Base-by-base conservation (phyloP, 768 basidiomycete genomes). In the Lentinula detonsa region DNA sequence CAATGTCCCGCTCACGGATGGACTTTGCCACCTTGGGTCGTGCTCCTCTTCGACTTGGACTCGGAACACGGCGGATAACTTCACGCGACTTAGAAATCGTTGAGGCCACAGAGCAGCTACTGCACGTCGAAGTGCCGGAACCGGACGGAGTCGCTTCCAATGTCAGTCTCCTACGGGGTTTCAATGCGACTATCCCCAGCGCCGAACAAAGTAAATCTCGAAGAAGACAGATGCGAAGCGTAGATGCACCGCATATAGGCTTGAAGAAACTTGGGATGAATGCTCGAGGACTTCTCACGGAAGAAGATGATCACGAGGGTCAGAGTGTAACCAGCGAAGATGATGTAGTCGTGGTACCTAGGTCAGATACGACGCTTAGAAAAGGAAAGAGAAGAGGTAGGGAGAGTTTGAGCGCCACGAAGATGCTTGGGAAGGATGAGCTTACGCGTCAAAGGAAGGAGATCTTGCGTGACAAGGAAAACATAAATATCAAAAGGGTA, bases 101-200 rank as follows among this genome's bases (percentile, higher is more conserved):
- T 45, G 92, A 93, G 74, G 90, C 87, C 4, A 86, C 89, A 5
- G 86, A 89, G 28, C 90, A 92, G 69, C 75, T 94, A 9, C 82
- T 94, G 40, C 75, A 78, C 15, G 80, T 78, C 4, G 85, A 89
- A 35, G 82, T 94, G 1, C 91, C 91, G 2, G 90, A 92, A 65
- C 82, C 83, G 15, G 83, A 84, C 13, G 88, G 85, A 42, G 78
- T 88, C 34, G 87, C 88, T 4, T 80, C 82, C 15, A 83, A 85
- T 67, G 86, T 95, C 55, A 92, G 91, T 67, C 78, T 98, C 37
- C 75, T 97, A 45, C 85, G 89, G 49, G 96, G 96, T 0, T 98
- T 98, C 73, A 90, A 92, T 68, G 96, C 96, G 16, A 98, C 96
- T 2, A 90, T 97, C 46, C 96, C 96, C 11, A 91, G 90, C 69